Evolutionary conservation across 1,139 yeast species (phyloP).

Genomic region (Diutina rugosa): DNA sequence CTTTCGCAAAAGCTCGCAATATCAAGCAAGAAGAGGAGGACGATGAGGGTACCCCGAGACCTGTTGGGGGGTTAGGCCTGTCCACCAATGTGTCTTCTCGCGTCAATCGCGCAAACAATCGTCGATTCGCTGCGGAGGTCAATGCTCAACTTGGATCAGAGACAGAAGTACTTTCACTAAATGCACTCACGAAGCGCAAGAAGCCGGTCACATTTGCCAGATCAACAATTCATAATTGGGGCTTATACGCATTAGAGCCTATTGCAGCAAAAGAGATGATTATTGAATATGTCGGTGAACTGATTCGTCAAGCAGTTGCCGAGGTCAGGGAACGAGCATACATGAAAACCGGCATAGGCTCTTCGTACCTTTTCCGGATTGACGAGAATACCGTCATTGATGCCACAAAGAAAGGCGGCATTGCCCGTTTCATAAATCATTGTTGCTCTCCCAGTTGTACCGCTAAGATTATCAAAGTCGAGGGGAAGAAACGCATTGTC

Average conservation of each 20-base stretch:
- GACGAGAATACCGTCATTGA: slow-evolving; percentile 94
- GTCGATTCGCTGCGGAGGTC: slow-evolving; percentile 86
- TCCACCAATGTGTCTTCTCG: slow-evolving; percentile 32
- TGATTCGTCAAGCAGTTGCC: slow-evolving; percentile 88
- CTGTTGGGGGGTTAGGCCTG: background rate
- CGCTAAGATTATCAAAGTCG: slow-evolving; percentile 91
- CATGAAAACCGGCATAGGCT: slow-evolving; percentile 85
- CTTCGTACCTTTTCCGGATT: slow-evolving; percentile 81
- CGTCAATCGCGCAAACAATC: slow-evolving; percentile 76
- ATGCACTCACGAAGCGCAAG: slow-evolving; percentile 72
- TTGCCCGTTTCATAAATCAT: slow-evolving; percentile 92
- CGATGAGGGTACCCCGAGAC: background rate
- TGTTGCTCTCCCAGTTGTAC: slow-evolving; percentile 97
- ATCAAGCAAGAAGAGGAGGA: background rate
- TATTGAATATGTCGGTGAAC: slow-evolving; percentile 96
- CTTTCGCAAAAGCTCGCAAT: background rate
- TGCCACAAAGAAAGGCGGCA: slow-evolving; percentile 95
- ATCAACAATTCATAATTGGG: slow-evolving; percentile 97
- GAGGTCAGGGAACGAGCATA: slow-evolving; percentile 85
- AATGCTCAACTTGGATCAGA: slow-evolving; percentile 77
- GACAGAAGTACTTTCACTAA: slow-evolving; percentile 66
- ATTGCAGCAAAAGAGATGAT: slow-evolving; percentile 94
- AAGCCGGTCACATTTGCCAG: slow-evolving; percentile 94
- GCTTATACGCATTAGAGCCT: slow-evolving; percentile 87
- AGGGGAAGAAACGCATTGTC: slow-evolving; percentile 87